Base-by-base conservation (phyloP, 2,329 filamentous ascomycete genomes). In the Fusarium albosuccineum region DNA sequence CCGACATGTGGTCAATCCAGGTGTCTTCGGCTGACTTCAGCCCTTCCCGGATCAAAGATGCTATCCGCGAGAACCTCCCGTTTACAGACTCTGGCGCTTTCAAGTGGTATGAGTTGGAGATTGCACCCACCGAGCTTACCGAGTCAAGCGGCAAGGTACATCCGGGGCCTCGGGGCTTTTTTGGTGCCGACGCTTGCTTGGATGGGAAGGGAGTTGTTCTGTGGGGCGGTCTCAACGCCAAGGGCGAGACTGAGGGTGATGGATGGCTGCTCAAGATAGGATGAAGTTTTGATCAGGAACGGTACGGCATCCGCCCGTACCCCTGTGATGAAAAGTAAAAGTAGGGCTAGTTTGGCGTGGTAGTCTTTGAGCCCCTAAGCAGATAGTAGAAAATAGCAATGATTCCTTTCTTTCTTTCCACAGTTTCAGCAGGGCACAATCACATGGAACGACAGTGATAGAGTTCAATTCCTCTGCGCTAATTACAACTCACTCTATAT, bases 171-270 rank as follows among this genome's bases (percentile, higher is more conserved):
- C 64, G 68, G 5, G 68, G 56, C 0, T 70, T 62, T 41, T 70
- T 70, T 57, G 68, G 68, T 0, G 68, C 68, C 2, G 68, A 69
- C 49, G 22, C 29, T 1, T 69, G 65, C 13, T 34, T 62, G 16
- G 42, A 58, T 39, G 68, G 68, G 0, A 71, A 36, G 22, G 58
- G 68, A 0, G 57, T 67, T 8, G 17, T 70, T 6, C 27, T 70
- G 13, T 70, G 68, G 68, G 68, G 68, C 34, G 68, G 68, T 6
- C n/a, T 70, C 3, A 70, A 70, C 29, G 62, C 68, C 1, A 70
- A 70, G 37, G 68, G 65, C 1, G 68, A 70, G 52, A 70, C 56
- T 6, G 68, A 70, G 42, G 62, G 62, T 17, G 68, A 70, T 36
- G 68, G 68, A 1, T 70, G 68, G 68, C 16, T 70, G 9, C 33